Conservation (phyloP, 176 grass and related monocot species). For the Saccharum officinarum region DNA sequence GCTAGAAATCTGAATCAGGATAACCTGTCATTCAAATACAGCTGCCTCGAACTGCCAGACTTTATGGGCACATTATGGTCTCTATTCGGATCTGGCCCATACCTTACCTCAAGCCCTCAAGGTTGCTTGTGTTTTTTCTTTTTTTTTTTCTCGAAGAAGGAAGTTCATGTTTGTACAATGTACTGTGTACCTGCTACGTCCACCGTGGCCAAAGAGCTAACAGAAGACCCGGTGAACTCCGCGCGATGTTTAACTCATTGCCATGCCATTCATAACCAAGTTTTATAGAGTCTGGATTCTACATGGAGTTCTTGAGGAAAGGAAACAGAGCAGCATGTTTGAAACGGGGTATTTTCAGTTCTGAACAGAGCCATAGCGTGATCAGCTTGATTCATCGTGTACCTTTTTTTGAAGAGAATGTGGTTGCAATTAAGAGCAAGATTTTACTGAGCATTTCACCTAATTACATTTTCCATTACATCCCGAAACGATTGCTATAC, state of each 20-base stretch:
- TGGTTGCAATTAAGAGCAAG: neutral
- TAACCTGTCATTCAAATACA: neutral
- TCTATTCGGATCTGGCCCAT: neutral
- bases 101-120: neutral
- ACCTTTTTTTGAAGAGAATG: neutral
- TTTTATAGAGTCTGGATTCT: neutral
- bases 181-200: no score
- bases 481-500: conserved; percentile 26
- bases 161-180: neutral
- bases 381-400: no score
- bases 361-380: no score
- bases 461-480: conserved; percentile 29
- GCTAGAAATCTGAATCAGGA: neutral
- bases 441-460: neutral
- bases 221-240: no score
- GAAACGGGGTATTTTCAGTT: neutral
- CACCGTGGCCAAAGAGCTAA: neutral
- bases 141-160: neutral
- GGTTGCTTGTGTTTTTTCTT: no score
- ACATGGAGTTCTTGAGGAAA: neutral
- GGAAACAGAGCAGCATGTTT: neutral
- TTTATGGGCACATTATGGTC: neutral
- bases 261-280: neutral
- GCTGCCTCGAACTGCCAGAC: neutral
- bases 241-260: neutral